Conservation (phyloP, 1,284 basidiomycete genomes). For the Phlebopus sp. region DNA sequence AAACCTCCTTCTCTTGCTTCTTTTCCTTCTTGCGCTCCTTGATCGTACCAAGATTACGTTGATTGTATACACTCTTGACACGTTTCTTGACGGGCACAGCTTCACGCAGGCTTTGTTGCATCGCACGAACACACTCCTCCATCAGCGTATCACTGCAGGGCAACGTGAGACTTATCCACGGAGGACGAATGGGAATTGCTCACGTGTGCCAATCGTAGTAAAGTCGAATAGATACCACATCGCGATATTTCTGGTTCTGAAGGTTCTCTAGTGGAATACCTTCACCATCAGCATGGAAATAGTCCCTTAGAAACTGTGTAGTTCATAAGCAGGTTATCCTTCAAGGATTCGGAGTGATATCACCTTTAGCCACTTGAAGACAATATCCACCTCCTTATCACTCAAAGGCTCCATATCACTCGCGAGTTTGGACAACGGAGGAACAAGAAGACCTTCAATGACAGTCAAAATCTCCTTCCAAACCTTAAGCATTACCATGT, state of each 20-base stretch:
- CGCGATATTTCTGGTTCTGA: constrained; percentile 97
- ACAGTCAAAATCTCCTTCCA: constrained; percentile 96
- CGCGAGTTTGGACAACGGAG: constrained; percentile 85
- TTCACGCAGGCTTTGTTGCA: constrained; percentile 76
- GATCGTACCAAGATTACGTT: constrained; percentile 95
- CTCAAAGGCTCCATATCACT: constrained; percentile 89
- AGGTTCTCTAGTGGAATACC: constrained; percentile 84
- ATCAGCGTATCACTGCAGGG: constrained; percentile 76
- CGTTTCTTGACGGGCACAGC: constrained; percentile 81
- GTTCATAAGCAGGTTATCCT: constrained; percentile 1
- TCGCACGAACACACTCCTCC: constrained; percentile 95
- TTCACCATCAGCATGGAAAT: constrained; percentile 94
- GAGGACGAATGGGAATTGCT: constrained; percentile 29
- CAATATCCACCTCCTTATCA: constrained; percentile 96
- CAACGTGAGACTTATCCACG: constrained; percentile 6
- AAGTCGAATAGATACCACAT: constrained; percentile 83
- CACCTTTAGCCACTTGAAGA: constrained; percentile 97
- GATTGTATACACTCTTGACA: constrained; percentile 86
- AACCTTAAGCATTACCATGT: constrained; percentile 89
- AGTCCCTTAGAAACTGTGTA: constrained; percentile 84
- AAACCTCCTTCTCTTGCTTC: constrained; percentile 69
- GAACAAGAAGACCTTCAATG: constrained; percentile 88
- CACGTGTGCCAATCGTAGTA: constrained; percentile 94
- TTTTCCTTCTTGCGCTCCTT: constrained; percentile 93
- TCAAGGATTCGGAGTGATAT: neutral